Conservation (phyloP, 2,329 filamentous ascomycete genomes). For the Pseudocercospora vitis region DNA sequence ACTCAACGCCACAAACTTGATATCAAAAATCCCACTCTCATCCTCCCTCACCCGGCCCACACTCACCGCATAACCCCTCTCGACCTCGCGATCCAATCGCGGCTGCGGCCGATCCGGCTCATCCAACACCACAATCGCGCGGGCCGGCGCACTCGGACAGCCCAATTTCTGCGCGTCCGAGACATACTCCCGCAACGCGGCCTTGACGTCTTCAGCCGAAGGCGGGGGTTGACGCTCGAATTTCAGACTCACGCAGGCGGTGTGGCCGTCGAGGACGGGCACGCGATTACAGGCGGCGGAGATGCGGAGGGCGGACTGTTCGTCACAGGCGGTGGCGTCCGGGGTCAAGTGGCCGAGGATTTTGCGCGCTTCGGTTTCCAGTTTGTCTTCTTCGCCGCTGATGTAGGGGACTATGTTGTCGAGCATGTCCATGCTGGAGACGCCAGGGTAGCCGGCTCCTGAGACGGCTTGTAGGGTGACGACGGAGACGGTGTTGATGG, state of each 20-base stretch:
- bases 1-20: conserved; percentile 91
- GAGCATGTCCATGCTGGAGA: conserved; percentile 90
- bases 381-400: conserved; percentile 90
- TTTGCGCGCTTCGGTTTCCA: conserved; percentile 92
- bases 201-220: conserved; percentile 71
- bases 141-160: conserved; percentile 79
- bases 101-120: conserved; percentile 81
- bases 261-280: conserved; percentile 92
- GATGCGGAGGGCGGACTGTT: conserved; percentile 72
- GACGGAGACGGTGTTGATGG: conserved; percentile 72
- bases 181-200: conserved; percentile 76
- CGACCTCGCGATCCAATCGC: conserved; percentile 80
- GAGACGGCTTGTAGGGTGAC: conserved; percentile 95
- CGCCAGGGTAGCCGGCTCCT: conserved; percentile 85
- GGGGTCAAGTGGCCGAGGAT: conserved; percentile 77
- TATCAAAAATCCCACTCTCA: conserved; percentile 83
- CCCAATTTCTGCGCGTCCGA: conserved; percentile 79
- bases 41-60: conserved; percentile 86
- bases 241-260: conserved; percentile 83
- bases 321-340: conserved; percentile 70
- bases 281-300: conserved; percentile 91
- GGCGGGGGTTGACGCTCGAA: conserved; percentile 77
- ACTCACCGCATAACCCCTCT: conserved; percentile 84
- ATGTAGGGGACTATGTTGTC: conserved; percentile 97
- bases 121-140: conserved; percentile 76